phyloP scores from a whole-genome alignment of 306 rosid genomes.

The Trifolium subterraneum region DNA sequence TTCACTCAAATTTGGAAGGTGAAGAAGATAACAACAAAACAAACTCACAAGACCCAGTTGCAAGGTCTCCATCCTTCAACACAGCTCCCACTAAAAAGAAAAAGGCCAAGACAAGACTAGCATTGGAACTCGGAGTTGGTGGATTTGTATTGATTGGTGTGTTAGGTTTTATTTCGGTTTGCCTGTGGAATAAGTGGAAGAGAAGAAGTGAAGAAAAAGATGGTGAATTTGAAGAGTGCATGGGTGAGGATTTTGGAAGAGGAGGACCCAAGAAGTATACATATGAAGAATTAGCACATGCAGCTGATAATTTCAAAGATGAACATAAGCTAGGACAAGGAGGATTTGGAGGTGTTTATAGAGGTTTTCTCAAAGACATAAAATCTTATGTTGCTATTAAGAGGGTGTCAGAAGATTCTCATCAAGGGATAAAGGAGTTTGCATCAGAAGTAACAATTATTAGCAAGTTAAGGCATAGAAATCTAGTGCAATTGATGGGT shows the following conservation, averaged over 20 bases:
- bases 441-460: slow-evolving; percentile 50
- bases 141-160: slow-evolving; percentile 18
- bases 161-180: not conserved
- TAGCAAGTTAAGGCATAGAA: slow-evolving; percentile 47
- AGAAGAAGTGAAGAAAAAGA: slow-evolving; percentile 29
- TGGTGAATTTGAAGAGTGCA: slow-evolving; percentile 1
- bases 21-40: not conserved
- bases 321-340: slow-evolving; percentile 51
- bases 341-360: slow-evolving; percentile 58
- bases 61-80: slow-evolving; percentile 17
- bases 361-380: slow-evolving; percentile 40
- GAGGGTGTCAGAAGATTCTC: slow-evolving; percentile 44
- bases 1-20: slow-evolving; percentile 40
- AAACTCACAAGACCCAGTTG: not conserved
- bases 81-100: not conserved
- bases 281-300: slow-evolving; percentile 10
- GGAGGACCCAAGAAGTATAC: slow-evolving; percentile 49
- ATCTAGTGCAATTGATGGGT: slow-evolving; percentile 52
- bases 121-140: slow-evolving; percentile 28
- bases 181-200: not conserved
- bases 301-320: slow-evolving; percentile 49
- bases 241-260: slow-evolving; percentile 38
- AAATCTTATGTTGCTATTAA: slow-evolving; percentile 52
- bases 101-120: slow-evolving; percentile 10
- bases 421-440: slow-evolving; percentile 50